Base-by-base conservation (phyloP, 1,139 yeast genomes). In the Petasospora rhodanensis region DNA sequence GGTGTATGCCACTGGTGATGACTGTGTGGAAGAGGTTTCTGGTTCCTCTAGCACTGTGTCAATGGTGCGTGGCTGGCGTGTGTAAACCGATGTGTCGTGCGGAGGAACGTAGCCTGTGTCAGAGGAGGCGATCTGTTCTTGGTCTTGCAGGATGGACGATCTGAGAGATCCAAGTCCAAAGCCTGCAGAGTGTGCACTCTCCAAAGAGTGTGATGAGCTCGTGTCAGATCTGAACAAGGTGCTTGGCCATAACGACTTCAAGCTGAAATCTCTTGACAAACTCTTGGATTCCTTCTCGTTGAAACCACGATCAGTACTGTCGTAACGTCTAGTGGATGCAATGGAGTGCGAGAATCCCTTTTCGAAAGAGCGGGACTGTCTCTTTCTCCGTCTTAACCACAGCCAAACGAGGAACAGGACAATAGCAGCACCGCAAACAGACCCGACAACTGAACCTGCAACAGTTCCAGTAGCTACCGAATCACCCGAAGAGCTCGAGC, bases 391-490 rank as follows among this genome's bases (percentile, higher is more conserved):
- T 23, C 42, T 42, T n/a, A 45, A 23, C 15, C 47, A 37, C 16
- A 42, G 40, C 34, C 46, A 47, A 18, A 27, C 9, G 3, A 58
- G 16, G 2, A 56, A 28, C 3, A 56, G 29, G 1, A 58, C 38
- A 0, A 62, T 22, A 0, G 58, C 46, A 2, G 58, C 43, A 2
- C 70, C 73, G n/a, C 58, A 50, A 10, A 65, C 54, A 3, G 65
- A 51, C 3, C 73, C 74, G 20, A 68, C 62, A 3, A 66, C 62
- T 6, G 68, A 58, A 2, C 73, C 75, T 1, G 69, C 72, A 31
- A 68, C 60, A 1, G 62, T 52, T 3, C 64, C 61, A 6, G 59
- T 52, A 11, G 25, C 26, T 7, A 22, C 7, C 8, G 21, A 15
- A 3, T 18, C 18, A 17, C 6, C 20, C n/a, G n/a, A n/a, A 4